These are phyloP conservation scores for Clonostachys byssicola DNA, from an alignment of 2,329 filamentous ascomycete species.

Conservation along the genomic window DNA sequence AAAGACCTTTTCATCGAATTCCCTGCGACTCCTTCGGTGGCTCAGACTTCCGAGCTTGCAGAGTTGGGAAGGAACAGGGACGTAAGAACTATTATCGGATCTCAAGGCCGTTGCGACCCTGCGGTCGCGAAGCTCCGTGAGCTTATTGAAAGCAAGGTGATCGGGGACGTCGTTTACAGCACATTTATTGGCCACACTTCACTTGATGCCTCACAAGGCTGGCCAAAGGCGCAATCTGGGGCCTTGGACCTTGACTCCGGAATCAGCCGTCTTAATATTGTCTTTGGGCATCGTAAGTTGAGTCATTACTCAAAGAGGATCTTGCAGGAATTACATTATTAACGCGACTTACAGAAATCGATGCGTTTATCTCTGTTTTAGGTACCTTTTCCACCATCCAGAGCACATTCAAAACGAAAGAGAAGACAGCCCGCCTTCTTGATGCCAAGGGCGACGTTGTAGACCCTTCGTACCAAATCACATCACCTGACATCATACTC, in stretches of 20 bases:
- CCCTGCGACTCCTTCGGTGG: constrained; percentile 43
- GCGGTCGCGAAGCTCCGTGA: constrained; percentile 35
- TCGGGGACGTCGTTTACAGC: constrained; percentile 49
- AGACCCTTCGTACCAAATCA: constrained; percentile 15
- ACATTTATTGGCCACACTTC: no score
- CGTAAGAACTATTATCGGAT: constrained; percentile 36
- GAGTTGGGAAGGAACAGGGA: constrained; percentile 22
- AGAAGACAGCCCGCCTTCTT: constrained; percentile 21
- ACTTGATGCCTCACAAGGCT: no score
- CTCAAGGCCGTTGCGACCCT: constrained; percentile 46
- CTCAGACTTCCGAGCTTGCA: constrained; percentile 34
- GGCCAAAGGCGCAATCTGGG: constrained; percentile 24
- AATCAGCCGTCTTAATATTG: constrained; percentile 28
- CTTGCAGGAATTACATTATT: background rate
- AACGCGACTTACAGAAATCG: constrained; percentile 26
- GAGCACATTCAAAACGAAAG: constrained; percentile 26
- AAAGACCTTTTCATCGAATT: constrained; percentile 54
- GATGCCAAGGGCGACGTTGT: constrained; percentile 29
- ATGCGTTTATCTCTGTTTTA: constrained; percentile 36
- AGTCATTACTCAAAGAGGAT: no score
- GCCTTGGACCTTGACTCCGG: constrained; percentile 22
- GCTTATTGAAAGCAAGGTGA: constrained; percentile 33
- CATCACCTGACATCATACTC: constrained; percentile 35
- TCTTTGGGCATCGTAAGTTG: constrained; percentile 32
- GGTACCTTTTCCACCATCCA: constrained; percentile 35